These are phyloP conservation scores for Fusarium denticulatum DNA, from an alignment of 2,329 filamentous ascomycete genomes.

Conservation along the genomic window DNA sequence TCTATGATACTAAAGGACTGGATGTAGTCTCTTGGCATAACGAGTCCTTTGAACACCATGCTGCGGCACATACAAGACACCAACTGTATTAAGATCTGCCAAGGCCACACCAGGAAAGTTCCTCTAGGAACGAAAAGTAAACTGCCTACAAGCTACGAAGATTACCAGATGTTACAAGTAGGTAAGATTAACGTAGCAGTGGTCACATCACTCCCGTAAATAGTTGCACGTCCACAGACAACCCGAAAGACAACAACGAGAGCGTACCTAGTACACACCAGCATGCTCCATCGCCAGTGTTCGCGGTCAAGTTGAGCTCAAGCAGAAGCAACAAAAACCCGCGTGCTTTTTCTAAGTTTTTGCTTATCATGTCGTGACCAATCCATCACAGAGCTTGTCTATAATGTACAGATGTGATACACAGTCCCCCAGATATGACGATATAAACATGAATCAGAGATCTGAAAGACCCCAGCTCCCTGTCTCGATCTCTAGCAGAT, in stretches of 20 bases:
- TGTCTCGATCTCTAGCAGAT: conserved; percentile 17
- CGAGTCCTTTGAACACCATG: too few species aligned
- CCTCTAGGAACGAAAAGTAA: background rate
- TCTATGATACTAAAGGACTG: too few species aligned
- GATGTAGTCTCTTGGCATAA: background rate
- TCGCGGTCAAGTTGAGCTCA: background rate
- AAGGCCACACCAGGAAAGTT: background rate
- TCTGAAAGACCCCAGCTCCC: background rate
- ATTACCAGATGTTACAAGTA: background rate
- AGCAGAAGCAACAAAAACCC: background rate
- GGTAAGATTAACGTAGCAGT: background rate
- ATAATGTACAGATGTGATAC: conserved; percentile 19
- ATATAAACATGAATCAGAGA: background rate
- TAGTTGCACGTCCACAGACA: background rate
- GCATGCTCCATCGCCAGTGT: background rate
- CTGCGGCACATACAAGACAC: background rate
- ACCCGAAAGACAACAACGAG: background rate
- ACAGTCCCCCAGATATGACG: background rate
- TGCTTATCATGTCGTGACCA: background rate
- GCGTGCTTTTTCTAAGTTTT: background rate
- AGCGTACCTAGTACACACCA: background rate
- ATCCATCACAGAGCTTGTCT: background rate
- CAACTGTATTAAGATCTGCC: background rate
- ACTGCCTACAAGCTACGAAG: background rate
- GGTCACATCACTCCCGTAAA: background rate